Base-by-base conservation (phyloP, 2,329 filamentous ascomycete genomes). In the Phialocephala subalpina region DNA sequence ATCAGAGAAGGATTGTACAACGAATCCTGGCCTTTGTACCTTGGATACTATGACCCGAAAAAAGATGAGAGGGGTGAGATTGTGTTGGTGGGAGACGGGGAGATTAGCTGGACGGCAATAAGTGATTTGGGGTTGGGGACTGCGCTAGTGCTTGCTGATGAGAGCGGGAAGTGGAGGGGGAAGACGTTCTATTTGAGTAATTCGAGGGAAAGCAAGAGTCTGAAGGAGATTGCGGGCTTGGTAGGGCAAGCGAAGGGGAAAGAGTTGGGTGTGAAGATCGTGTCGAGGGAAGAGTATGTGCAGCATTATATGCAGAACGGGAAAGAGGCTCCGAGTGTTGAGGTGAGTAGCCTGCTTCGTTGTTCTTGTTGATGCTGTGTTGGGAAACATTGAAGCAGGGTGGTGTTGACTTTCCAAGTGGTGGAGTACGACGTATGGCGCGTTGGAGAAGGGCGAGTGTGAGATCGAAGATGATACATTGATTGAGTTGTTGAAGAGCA, bases 1-100 rank as follows among this genome's bases (percentile, higher is more conserved):
- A 63, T 73, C n/a, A 58, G 71, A 12, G 68, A 75, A 57, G 72
- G 73, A 3, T 38, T 75, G 29, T 75, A 74, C 49, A 73, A 72
- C 53, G 71, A 73, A 57, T 67, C 58, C 29, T 75, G 72, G 72
- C 70, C 72, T 1, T 35, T 74, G 2, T 75, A 75, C 65, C 53
- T 72, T 6, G 73, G 72, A 1, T 71, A 72, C 60, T 73, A 65
- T 53, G 60, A 68, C 7, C 25, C 58, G 2, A 58, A 64, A 25
- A 40, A 65, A 0, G 71, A 73, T 36, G 58, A 68, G 9, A 63
- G 72, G 5, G 61, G 63, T 4, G 73, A 75, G 57, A 35, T 75
- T 38, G 55, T 75, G 9, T 27, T 74, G n/a, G 69, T 71, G 3
- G 73, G 70, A 0, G 71, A 75, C 68, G 73, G 73, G 1, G 62